A percentile compares a stretch with the other conserved stretches of the same genome.
These are phyloP conservation scores for Candida hungchunana DNA, from an alignment of 805 yeast species.

Conservation along the genomic window DNA sequence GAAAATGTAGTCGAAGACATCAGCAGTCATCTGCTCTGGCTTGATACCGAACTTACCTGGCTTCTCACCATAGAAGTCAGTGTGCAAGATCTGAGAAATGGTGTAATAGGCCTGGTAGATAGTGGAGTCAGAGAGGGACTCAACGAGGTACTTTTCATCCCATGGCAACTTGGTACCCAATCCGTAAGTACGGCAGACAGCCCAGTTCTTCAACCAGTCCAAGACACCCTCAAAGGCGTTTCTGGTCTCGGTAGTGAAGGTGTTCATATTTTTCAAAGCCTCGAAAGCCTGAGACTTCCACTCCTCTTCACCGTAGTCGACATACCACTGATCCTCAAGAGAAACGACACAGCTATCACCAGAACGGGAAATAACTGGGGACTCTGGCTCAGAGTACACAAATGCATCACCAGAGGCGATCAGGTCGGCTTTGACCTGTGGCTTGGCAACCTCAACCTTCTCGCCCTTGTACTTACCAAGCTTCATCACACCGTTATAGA, in stretches of 20 bases:
- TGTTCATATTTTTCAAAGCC: constrained; percentile 70
- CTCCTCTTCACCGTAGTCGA: constrained; percentile 87
- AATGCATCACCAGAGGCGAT: constrained; percentile 77
- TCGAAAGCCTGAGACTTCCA: constrained; percentile 85
- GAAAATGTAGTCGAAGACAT: constrained; percentile 89
- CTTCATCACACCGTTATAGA: constrained; percentile 79
- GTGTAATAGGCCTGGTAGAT: constrained; percentile 95
- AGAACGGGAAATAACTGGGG: constrained; percentile 83
- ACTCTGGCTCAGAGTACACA: constrained; percentile 89
- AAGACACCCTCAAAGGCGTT: constrained; percentile 91
- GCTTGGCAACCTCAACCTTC: constrained; percentile 87
- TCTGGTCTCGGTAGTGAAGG: constrained; percentile 77
- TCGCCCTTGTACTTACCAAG: constrained; percentile 83
- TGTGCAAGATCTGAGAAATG: constrained; percentile 77
- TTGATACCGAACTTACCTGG: constrained; percentile 69
- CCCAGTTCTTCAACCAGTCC: constrained; percentile 98
- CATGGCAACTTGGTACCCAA: constrained; percentile 93
- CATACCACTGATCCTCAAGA: constrained; percentile 98
- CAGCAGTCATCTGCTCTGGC: constrained; percentile 86
- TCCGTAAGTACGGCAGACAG: constrained; percentile 94
- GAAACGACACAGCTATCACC: constrained; percentile 97
- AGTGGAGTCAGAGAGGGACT: constrained; percentile 94
- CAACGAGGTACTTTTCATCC: constrained; percentile 92
- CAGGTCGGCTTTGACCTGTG: constrained; percentile 78
- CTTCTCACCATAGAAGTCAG: constrained; percentile 77